Evolutionary conservation across 495 filamentous ascomycete genomes (phyloP).

Genomic region (Xylaria castorea): DNA sequence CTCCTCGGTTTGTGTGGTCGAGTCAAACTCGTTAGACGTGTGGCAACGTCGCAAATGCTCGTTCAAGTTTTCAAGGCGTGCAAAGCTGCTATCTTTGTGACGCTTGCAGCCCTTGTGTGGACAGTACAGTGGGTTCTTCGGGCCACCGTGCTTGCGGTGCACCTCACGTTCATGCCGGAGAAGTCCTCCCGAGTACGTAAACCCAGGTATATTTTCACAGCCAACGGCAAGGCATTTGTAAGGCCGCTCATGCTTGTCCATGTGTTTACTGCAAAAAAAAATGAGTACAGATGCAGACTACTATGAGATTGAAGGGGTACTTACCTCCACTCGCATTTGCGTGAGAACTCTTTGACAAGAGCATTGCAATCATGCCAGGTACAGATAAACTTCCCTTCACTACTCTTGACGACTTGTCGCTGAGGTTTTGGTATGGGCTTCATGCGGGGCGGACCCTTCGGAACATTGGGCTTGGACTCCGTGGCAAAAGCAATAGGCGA

Average conservation of each 20-base stretch:
- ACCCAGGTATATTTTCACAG: slow-evolving; percentile 89
- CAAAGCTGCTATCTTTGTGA: slow-evolving; percentile 77
- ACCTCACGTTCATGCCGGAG: slow-evolving; percentile 90
- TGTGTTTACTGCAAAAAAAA: slow-evolving; percentile 73
- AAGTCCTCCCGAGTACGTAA: slow-evolving; percentile 91
- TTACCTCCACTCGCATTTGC: slow-evolving; percentile 94
- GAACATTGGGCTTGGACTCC: slow-evolving; percentile 1
- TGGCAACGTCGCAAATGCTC: slow-evolving; percentile 88
- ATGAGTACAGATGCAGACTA: background rate
- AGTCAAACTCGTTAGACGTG: slow-evolving; percentile 38
- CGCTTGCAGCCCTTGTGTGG: slow-evolving; percentile 82
- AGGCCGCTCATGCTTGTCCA: slow-evolving; percentile 95
- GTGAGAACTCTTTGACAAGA: slow-evolving; percentile 66
- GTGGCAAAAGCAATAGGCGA: slow-evolving; percentile 13
- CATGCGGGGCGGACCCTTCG: slow-evolving; percentile 39
- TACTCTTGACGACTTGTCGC: slow-evolving; percentile 60
- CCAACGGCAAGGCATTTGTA: slow-evolving; percentile 79
- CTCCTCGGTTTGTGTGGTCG: slow-evolving; percentile 1
- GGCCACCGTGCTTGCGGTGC: slow-evolving; percentile 83
- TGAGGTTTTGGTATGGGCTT: slow-evolving; percentile 59
- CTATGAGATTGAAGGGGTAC: slow-evolving; percentile 40
- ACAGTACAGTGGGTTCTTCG: slow-evolving; percentile 79
- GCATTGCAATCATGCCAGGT: slow-evolving; percentile 65
- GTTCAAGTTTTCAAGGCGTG: slow-evolving; percentile 83
- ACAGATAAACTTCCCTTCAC: slow-evolving; percentile 74